Percentiles rank a stretch among this genome's conserved stretches.
Conservation (phyloP, 2,329 filamentous ascomycete genomes). For the Apiospora arundinis region DNA sequence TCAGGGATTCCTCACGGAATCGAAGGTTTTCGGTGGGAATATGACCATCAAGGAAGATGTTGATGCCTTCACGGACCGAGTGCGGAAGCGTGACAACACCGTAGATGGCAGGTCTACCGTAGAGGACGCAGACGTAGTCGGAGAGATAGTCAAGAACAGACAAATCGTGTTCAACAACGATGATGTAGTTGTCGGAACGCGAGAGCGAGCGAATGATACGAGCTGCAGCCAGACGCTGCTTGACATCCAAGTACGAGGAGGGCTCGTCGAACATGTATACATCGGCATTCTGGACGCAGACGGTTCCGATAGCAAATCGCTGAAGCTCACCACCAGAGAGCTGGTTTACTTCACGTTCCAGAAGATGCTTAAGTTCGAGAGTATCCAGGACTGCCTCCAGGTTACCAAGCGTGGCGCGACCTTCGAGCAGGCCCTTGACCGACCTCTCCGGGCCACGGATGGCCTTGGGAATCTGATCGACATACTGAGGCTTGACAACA, state of each 20-base stretch:
- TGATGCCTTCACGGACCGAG: conserved; percentile 98
- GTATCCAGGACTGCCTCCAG: conserved; percentile 81
- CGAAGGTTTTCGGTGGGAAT: conserved; percentile 98
- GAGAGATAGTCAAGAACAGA: conserved; percentile 98
- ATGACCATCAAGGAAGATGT: conserved; percentile 97
- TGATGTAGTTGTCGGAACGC: conserved; percentile 90
- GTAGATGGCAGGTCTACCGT: conserved; percentile 93
- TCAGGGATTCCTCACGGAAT: conserved; percentile 95
- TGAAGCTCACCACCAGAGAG: conserved; percentile 98
- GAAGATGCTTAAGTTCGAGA: conserved; percentile 86
- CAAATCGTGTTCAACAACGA: conserved; percentile 99
- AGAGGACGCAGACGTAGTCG: conserved; percentile 97
- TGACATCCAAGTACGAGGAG: conserved; percentile 98
- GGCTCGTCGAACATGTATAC: conserved; percentile 99
- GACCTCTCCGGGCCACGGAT: conserved; percentile 82
- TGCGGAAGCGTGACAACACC: conserved; percentile 96
- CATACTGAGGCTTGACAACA: conserved; percentile 98
- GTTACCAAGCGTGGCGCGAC: conserved; percentile 79
- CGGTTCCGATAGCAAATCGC: conserved; percentile 94
- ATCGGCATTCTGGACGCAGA: conserved; percentile 94
- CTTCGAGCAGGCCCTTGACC: conserved; percentile 79
- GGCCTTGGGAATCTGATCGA: conserved; percentile 95
- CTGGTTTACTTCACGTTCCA: conserved; percentile 87
- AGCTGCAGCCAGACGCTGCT: conserved; percentile 93
- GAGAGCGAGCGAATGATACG: conserved; percentile 91